Conservation (phyloP, 257 asterid genomes). For the Lithospermum erythrorhizon region DNA sequence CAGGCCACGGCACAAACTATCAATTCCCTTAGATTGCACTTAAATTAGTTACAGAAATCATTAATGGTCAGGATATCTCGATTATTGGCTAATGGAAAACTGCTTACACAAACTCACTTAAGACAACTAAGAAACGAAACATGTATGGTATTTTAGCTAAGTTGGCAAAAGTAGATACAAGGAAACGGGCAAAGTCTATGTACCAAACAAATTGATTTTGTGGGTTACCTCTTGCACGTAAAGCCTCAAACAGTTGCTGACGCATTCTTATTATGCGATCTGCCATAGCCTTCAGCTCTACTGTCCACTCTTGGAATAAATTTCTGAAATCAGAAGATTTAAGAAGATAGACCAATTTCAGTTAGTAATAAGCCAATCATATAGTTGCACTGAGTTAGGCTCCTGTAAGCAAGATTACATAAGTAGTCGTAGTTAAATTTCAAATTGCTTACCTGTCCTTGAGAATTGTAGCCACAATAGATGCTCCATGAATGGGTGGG, state of each 20-base stretch:
- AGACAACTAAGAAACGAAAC: background rate
- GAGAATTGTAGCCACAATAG: constrained; percentile 83
- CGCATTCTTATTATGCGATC: constrained; percentile 96
- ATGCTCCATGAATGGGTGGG: constrained; percentile 97
- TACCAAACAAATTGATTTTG: background rate
- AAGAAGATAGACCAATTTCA: background rate
- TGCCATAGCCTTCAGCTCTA: constrained; percentile 96
- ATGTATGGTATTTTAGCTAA: background rate
- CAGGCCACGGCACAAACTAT: no score
- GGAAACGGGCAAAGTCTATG: constrained; percentile 3
- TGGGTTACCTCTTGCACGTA: constrained; percentile 53
- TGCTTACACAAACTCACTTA: no score
- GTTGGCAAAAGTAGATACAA: background rate
- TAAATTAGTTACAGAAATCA: no score
- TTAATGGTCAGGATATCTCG: no score
- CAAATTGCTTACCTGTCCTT: constrained; percentile 59
- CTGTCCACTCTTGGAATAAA: constrained; percentile 78
- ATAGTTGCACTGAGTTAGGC: background rate
- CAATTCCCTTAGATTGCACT: no score
- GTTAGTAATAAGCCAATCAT: background rate
- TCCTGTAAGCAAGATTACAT: background rate
- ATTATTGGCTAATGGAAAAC: no score
- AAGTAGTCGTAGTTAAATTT: background rate
- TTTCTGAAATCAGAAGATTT: constrained; percentile 34
- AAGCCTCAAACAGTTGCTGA: constrained; percentile 71